phyloP scores from a whole-genome alignment of 768 basidiomycete species.

The Termitomyces sp. region DNA sequence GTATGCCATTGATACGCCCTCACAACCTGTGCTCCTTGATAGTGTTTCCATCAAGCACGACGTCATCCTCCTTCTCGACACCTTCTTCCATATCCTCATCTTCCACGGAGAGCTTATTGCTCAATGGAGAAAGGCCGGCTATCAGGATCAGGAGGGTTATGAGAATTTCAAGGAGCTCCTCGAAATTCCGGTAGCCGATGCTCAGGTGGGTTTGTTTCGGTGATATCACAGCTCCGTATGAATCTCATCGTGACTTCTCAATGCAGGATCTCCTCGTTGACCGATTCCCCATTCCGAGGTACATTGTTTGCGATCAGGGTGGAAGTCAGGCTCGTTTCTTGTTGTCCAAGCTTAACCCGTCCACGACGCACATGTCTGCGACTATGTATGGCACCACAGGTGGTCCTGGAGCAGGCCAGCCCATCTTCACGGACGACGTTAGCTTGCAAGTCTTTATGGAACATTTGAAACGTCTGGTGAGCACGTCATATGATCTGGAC shows the following conservation, averaged over 20 bases:
- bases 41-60: conserved; percentile 97
- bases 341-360: conserved; percentile 93
- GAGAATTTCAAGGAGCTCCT: conserved; percentile 97
- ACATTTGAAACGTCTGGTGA: conserved; percentile 86
- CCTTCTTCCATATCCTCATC: conserved; percentile 99
- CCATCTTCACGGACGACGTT: conserved; percentile 98
- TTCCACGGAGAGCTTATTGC: conserved; percentile 98
- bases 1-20: conserved; percentile 86
- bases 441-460: conserved; percentile 98
- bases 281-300: conserved; percentile 95
- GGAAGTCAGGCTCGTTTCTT: conserved; percentile 98
- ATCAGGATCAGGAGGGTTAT: conserved; percentile 98
- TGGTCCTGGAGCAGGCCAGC: conserved; percentile 68
- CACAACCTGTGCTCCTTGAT: conserved; percentile 94
- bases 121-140: conserved; percentile 96
- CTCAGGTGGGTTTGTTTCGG: conserved; percentile 50
- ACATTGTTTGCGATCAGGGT: conserved; percentile 96
- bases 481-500: conserved; percentile 18
- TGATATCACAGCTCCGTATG: not conserved
- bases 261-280: conserved; percentile 86
- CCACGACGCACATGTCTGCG: conserved; percentile 93
- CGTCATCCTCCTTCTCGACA: conserved; percentile 93
- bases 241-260: not conserved
- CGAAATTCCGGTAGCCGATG: conserved; percentile 81
- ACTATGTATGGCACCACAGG: conserved; percentile 83